A percentile compares a stretch with the other conserved stretches of the same genome.
phyloP scores from a whole-genome alignment of 106 monocot genomes.

The Apostasia ramifera region DNA sequence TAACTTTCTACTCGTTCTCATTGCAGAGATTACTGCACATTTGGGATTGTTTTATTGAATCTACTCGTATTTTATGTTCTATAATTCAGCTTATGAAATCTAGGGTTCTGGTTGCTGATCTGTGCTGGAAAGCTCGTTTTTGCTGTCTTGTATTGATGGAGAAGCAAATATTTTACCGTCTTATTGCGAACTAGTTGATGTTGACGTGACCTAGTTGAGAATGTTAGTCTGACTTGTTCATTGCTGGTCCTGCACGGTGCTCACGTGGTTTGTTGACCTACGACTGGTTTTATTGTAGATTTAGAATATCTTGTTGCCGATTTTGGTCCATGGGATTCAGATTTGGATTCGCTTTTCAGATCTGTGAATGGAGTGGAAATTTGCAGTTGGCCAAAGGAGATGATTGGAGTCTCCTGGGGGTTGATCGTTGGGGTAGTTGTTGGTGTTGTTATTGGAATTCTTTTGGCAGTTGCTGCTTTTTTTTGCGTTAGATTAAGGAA shows the following conservation, averaged over 20 bases:
- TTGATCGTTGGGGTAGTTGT: slow-evolving; percentile 67
- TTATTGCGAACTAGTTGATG: background rate
- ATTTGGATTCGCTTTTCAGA: slow-evolving; percentile 2
- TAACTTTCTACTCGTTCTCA: no score
- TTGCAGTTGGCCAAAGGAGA: slow-evolving; percentile 19
- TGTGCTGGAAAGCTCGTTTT: background rate
- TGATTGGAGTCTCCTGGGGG: slow-evolving; percentile 54
- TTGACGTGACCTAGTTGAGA: background rate
- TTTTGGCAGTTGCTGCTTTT: slow-evolving; percentile 45
- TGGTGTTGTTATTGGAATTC: slow-evolving; percentile 65
- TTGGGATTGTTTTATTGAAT: no score
- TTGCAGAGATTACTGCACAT: no score
- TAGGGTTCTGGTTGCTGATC: background rate
- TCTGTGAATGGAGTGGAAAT: slow-evolving; percentile 14
- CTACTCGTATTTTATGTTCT: no score
- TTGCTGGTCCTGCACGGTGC: background rate
- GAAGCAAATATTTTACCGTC: background rate
- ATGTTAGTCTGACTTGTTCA: background rate
- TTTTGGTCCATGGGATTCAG: no score
- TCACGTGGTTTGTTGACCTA: background rate
- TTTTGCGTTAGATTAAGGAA: slow-evolving; percentile 49
- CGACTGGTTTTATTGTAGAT: background rate
- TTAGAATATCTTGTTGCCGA: background rate
- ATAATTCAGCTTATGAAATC: no score
- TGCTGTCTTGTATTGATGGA: background rate